Base-by-base conservation (phyloP, 2,329 filamentous ascomycete species). In the Aspergillus terreus region DNA sequence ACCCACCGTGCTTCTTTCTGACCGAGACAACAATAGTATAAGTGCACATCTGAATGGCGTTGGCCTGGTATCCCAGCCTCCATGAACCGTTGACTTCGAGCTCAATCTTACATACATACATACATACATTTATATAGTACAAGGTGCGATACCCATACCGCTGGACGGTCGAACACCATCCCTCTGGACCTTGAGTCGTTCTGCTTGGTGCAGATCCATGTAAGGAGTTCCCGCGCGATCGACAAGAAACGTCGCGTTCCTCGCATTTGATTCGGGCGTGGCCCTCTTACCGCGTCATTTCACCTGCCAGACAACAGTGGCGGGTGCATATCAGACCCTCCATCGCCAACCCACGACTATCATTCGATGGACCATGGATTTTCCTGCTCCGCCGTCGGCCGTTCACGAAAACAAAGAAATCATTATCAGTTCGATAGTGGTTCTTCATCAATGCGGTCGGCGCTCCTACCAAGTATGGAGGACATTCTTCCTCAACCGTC, bases 211-310 rank as follows among this genome's bases (percentile, higher is more conserved):
- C 49, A 58, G 58, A 61, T 61, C 58, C 30, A 55, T 54, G 57
- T 58, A 61, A 61, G 58, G 57, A 59, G 54, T 56, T 59, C 57
- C 58, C 57, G 58, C 58, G 57, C 58, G 58, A 61, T 61, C 57
- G 57, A 58, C 58, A 56, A 45, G 44, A 36, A 55, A 57, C 52
- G 51, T 57, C 44, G 50, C 56, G 46, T 43, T 51, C 46, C 55
- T 44, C 54, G 44, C 47, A 49, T 43, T 35, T 49, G 32, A 52
- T 52, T 54, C 46, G 50, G 50, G 32, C 40, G 49, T 53, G 49
- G 12, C 43, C 44, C 49, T 50, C 52, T 52, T 48, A 55, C 49
- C 54, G 51, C 51, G 51, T 54, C 51, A 54, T 44, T 47, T 43
- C 19, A 30, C 27, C 9, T 47, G 47, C 21, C 44, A 50, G 44